Evolutionary conservation across 139 green algal species (phyloP).

Genomic region (Coelastrella sp.): DNA sequence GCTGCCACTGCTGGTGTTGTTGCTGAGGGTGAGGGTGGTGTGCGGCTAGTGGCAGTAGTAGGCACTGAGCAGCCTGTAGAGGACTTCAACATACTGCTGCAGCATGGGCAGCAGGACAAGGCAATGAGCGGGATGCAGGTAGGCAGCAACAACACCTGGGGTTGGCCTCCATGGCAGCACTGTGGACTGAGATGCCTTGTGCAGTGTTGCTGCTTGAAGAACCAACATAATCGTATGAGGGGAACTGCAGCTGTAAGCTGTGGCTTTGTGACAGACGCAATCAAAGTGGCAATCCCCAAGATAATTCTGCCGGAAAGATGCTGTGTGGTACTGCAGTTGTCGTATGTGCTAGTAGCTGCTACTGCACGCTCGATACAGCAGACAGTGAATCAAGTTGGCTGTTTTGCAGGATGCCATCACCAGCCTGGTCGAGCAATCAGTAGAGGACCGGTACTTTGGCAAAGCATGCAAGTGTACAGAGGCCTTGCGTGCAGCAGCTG

Average conservation of each 20-base stretch:
- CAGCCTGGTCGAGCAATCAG: not conserved
- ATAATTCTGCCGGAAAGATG: too few species aligned
- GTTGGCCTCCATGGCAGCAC: not conserved
- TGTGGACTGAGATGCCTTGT: too few species aligned
- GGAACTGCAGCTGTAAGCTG: too few species aligned
- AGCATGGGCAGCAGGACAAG: conserved; percentile 2
- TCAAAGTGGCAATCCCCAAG: too few species aligned
- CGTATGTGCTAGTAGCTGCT: not conserved
- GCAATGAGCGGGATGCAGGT: conserved; percentile 29
- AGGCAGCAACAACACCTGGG: not conserved
- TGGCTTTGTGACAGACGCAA: too few species aligned
- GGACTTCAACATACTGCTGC: conserved; percentile 25
- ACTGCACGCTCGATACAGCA: too few species aligned
- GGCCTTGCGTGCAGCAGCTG: conserved; percentile 16
- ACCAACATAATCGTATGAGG: too few species aligned
- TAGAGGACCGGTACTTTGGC: not conserved
- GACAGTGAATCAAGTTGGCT: too few species aligned
- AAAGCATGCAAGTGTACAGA: not conserved
- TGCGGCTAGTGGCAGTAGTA: conserved; percentile 1
- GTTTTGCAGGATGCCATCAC: not conserved
- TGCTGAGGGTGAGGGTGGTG: conserved; percentile 22
- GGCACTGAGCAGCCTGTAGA: not conserved
- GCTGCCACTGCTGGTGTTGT: conserved; percentile 27
- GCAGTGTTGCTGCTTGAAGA: too few species aligned
- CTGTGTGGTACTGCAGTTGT: too few species aligned